Base-by-base conservation (phyloP, 208 protist genomes). In the Acanthamoeba culbertsoni region DNA sequence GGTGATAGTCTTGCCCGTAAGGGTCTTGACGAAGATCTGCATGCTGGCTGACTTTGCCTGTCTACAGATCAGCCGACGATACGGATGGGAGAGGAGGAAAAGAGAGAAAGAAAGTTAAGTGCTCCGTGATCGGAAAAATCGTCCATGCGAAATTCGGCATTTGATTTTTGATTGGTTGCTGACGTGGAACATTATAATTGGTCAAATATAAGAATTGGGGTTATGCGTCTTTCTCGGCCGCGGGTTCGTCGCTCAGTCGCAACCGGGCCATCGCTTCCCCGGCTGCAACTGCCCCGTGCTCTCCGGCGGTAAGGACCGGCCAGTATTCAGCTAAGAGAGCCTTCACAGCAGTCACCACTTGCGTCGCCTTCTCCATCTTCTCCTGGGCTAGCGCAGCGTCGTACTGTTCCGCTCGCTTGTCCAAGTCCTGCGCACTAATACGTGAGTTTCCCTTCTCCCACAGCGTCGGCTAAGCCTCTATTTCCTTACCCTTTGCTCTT, bases 1-100 rank as follows among this genome's bases (percentile, higher is more conserved):
- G 62, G 98, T 99, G 96, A 99, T 99, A 59, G 98, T 99, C 97
- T 99, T 99, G 93, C 99, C 99, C 48, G 99, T 99, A 3, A 99
- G 95, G n/a, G 98, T 99, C 96, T 99, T 99, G n/a, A 99, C 97
- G 92, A 99, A 99, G 92, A 99, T 98, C 94, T 99, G 98, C 73
- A 84, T 84, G 73, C 43, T 43, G 28, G 40, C 43, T 84, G 73
- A 12, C n/a, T 43, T 75, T 71, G 62, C 62, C 62, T 71, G 63
- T 45, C 10, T 4, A 45, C 63, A 75, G 35, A 75, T 8, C 8
- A n/a, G 63, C 71, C 40, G 40, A 28, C 73, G 73, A 84, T 84
- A 43, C 73, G 73, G 73, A 55, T 84, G 73, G 73, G 73, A 84
- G 73, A 84, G 73, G 45, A 84, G 37, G 73, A 84, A 84, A 84